Evolutionary conservation across 345 rosid genomes (phyloP).

Genomic region (Capsella bursapastoris): DNA sequence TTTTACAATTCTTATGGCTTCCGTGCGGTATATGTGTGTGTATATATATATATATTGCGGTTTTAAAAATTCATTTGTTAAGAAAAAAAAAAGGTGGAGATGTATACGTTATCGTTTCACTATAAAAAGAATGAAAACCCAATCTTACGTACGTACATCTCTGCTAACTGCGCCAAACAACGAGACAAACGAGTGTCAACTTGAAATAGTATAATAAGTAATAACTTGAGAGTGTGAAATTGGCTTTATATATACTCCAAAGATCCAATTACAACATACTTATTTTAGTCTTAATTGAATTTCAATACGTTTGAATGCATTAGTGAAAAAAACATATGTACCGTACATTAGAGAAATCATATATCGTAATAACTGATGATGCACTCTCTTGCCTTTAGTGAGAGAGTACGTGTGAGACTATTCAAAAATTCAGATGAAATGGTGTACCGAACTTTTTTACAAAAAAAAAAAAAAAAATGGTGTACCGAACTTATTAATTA

Average conservation of each 20-base stretch:
- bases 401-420: too few relatives aligned
- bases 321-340: not conserved
- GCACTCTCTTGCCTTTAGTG: too few relatives aligned
- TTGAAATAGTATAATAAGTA: constrained; percentile 3
- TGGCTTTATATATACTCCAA: not conserved
- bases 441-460: too few relatives aligned
- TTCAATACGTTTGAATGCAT: not conserved
- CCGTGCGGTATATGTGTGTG: constrained; percentile 8
- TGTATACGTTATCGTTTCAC: constrained; percentile 21
- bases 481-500: not conserved
- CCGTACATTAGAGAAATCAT: too few relatives aligned
- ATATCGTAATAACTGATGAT: too few relatives aligned
- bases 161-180: not conserved
- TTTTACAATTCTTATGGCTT: not conserved
- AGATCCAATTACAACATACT: not conserved
- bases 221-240: not conserved
- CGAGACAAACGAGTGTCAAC: constrained; percentile 3
- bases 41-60: not conserved
- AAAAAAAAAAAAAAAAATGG: too few relatives aligned
- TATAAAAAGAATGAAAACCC: not conserved
- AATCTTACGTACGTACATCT: not conserved
- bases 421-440: too few relatives aligned
- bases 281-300: not conserved
- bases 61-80: constrained; percentile 1
- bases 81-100: not conserved